Base-by-base conservation (phyloP, 768 basidiomycete genomes). In the Antrodiella citrinella region DNA sequence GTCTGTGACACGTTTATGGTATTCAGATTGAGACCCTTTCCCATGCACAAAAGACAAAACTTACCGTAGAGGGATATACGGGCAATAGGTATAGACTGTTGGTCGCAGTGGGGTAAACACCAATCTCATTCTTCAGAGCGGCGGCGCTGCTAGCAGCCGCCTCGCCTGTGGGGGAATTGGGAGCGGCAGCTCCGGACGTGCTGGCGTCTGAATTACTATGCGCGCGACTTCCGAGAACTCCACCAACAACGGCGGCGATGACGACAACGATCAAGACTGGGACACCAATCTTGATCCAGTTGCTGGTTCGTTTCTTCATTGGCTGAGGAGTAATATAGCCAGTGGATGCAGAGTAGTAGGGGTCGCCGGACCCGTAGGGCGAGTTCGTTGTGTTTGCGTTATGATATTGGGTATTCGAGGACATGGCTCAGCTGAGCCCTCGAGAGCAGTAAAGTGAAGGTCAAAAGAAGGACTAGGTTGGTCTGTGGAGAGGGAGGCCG, bases 61-160 rank as follows among this genome's bases (percentile, higher is more conserved):
- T 71, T 54, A 94, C 93, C 4, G 89, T 89, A 18, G 89, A 84
- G 4, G 92, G 90, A 64, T 94, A 95, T 22, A 93, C 62, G 0
- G 94, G 94, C 49, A 91, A 73, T 71, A 85, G 75, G 63, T 80
- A 95, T 45, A 79, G 73, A 59, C 80, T 80, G 61, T 93, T 76
- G 15, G 93, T 96, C 4, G 81, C 80, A 1, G 84, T 84, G 23
- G 92, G 79, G 60, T 82, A 89, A 38, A 79, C 63, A 18, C 84
- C 87, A 25, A 81, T 52, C n/a, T 72, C 71, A 38, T 76, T 68
- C 67, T 86, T 82, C 20, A 72, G 73, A 54, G 78, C 79, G 18
- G 73, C 74, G 23, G 75, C 80, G 46, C 77, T 76, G 57, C 77
- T 80, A 19, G 75, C 76, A 24, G 73, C 72, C 4, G 74, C 76